These are phyloP conservation scores for Coprinellus micaceus DNA, from an alignment of 768 basidiomycete genomes.

Conservation along the genomic window DNA sequence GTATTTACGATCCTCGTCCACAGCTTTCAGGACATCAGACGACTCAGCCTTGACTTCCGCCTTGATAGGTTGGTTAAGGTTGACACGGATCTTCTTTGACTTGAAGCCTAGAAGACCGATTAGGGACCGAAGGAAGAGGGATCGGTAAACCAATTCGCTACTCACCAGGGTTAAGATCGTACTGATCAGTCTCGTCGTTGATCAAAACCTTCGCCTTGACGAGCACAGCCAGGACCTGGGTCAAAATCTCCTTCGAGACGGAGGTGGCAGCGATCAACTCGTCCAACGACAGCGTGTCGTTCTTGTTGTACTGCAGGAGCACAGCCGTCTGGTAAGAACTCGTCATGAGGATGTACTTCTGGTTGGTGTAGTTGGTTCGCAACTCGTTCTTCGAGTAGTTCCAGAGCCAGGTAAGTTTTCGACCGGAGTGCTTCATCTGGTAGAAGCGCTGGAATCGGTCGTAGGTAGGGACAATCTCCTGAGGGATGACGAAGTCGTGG, in stretches of 20 bases:
- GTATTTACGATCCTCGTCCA: constrained; percentile 97
- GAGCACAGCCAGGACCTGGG: constrained; percentile 62
- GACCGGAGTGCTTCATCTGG: constrained; percentile 88
- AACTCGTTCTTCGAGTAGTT: constrained; percentile 97
- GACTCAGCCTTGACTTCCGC: constrained; percentile 91
- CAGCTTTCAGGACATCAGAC: constrained; percentile 88
- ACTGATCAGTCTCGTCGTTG: constrained; percentile 84
- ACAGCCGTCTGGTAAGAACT: constrained; percentile 94
- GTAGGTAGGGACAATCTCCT: constrained; percentile 82
- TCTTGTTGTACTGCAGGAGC: constrained; percentile 87
- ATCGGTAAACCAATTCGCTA: not conserved
- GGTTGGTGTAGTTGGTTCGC: constrained; percentile 85
- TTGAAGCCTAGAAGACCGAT: constrained; percentile 84
- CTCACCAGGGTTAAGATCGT: constrained; percentile 79
- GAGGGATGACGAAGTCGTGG: constrained; percentile 85
- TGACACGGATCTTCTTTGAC: constrained; percentile 91
- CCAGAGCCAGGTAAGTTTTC: constrained; percentile 98
- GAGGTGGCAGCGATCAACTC: constrained; percentile 79
- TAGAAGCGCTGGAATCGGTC: constrained; percentile 93
- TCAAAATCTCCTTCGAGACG: constrained; percentile 73
- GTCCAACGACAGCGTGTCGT: constrained; percentile 78
- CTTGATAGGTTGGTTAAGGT: constrained; percentile 89
- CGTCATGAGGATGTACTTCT: constrained; percentile 95
- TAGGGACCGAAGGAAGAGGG: constrained; percentile 23
- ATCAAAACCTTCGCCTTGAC: constrained; percentile 88